Base-by-base conservation (phyloP, 192 early-diverging fungal species). In the Martensiomyces pterosporus region DNA sequence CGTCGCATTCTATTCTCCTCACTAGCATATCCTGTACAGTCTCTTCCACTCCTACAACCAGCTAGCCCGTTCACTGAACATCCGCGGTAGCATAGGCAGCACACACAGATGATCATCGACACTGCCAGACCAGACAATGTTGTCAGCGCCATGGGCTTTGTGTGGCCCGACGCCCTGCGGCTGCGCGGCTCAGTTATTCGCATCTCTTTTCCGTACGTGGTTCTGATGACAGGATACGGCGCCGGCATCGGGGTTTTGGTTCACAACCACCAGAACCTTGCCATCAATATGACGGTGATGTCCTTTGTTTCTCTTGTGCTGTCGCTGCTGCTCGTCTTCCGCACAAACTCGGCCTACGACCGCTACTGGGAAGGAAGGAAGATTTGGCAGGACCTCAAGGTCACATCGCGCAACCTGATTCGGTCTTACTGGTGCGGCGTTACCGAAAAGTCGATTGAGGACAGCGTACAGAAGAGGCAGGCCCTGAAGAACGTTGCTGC, bases 341-440 rank as follows among this genome's bases (percentile, higher is more conserved):
- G 78, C 33, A 80, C 67, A 15, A 76, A 77, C 43, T 57, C 76
- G 21, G 85, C 84, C 16, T 87, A 87, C 47, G 82, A 85, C 52
- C 75, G 91, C 21, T 94, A 82, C 75, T 93, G 82, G 82, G 94
- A 93, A 72, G 94, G 89, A 15, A 81, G 94, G 35, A 78, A 85
- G 53, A 54, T 83, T 15, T 97, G 91, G 91, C 81, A 80, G 24
- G 77, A 80, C 12, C 60, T 92, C 52, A 76, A 78, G 23, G 75
- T 80, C 19, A 67, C 76, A 18, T 75, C 89, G 38, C 85, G 92
- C 34, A 88, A 85, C 74, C 49, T 93, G 39, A 77, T 91, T 3
- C 85, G 94, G 26, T 60, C 79, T 37, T 70, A 88, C 43, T 94
- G 89, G 89, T 77, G 89, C 39, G 60, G 76, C n/a, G 62, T 79